Conservation (phyloP, 805 yeast species). For the Wickerhamomyces chambardii region DNA sequence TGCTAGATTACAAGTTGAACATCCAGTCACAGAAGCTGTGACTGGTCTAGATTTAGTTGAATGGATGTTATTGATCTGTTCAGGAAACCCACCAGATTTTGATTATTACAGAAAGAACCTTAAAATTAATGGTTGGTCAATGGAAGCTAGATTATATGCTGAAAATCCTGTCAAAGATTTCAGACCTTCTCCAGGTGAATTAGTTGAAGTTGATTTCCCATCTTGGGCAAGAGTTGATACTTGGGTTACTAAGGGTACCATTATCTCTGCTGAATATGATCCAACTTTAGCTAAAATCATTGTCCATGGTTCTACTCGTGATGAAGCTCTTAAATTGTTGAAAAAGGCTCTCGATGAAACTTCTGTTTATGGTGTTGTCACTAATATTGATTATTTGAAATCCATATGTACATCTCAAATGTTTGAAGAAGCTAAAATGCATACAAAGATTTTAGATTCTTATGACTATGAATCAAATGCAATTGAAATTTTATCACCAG, state of each 20-base stretch:
- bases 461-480: slow-evolving; percentile 77
- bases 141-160: slow-evolving; percentile 96
- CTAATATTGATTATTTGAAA: slow-evolving; percentile 85
- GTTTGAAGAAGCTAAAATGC: slow-evolving; percentile 79
- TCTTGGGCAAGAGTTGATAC: slow-evolving; percentile 89
- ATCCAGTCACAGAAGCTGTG: slow-evolving; percentile 92
- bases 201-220: slow-evolving; percentile 81
- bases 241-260: slow-evolving; percentile 89
- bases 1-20: slow-evolving; percentile 96
- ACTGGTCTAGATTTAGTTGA: slow-evolving; percentile 94
- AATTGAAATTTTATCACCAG: slow-evolving; percentile 78
- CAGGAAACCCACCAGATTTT: slow-evolving; percentile 81
- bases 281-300: slow-evolving; percentile 95
- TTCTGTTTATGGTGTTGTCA: slow-evolving; percentile 76
- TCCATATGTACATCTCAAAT: slow-evolving; percentile 75
- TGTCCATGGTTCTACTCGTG: slow-evolving; percentile 86
- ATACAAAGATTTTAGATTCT: slow-evolving; percentile 80
- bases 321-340: slow-evolving; percentile 72
- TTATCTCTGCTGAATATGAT: slow-evolving; percentile 86
- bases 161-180: slow-evolving; percentile 95
- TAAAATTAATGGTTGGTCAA: slow-evolving; percentile 73
- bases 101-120: slow-evolving; percentile 31
- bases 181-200: slow-evolving; percentile 93
- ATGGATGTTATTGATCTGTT: slow-evolving; percentile 94
- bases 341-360: slow-evolving; percentile 82